Conservation (phyloP, 2,329 filamentous ascomycete species). For the Anthostomella pinea region DNA sequence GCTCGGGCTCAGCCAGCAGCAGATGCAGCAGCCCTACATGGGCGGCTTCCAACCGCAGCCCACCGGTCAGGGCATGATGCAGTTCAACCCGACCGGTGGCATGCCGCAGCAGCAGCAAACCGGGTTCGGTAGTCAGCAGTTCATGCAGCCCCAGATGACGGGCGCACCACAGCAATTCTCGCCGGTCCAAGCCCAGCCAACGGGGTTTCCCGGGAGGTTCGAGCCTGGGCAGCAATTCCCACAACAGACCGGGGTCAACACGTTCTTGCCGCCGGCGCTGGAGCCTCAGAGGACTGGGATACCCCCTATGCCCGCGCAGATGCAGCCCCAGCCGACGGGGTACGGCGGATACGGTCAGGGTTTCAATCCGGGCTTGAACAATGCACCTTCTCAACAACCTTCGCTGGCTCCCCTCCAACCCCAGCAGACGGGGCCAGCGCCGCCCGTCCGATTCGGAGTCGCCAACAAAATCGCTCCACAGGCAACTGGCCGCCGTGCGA, state of each 20-base stretch:
- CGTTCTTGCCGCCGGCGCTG: conserved; percentile 55
- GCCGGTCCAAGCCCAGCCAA: conserved; percentile 59
- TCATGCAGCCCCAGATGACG: conserved; percentile 42
- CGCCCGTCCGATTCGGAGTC: conserved; percentile 85
- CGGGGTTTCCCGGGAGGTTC: conserved; percentile 52
- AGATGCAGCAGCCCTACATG: conserved; percentile 59
- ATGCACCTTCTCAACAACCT: conserved; percentile 54
- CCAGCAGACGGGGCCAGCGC: conserved; percentile 82
- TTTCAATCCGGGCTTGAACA: conserved; percentile 46
- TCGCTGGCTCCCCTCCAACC: conserved; percentile 63
- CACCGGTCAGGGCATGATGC: conserved; percentile 37
- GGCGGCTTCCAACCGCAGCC: conserved; percentile 38
- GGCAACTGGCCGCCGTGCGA: conserved; percentile 84
- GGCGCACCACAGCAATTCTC: conserved; percentile 42
- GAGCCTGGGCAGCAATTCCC: conserved; percentile 35
- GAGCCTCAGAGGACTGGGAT: conserved; percentile 60
- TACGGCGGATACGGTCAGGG: conserved; percentile 45
- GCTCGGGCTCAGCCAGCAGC: conserved; percentile 66
- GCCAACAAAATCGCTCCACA: conserved; percentile 76
- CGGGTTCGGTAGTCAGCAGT: conserved; percentile 39
- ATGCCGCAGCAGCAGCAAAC: conserved; percentile 36
- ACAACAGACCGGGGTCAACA: conserved; percentile 56
- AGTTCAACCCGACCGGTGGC: conserved; percentile 34
- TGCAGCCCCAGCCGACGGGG: conserved; percentile 49
- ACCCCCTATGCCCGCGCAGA: conserved; percentile 33